phyloP scores from a whole-genome alignment of 257 asterid genomes.

The Galeopsis tetrahit region DNA sequence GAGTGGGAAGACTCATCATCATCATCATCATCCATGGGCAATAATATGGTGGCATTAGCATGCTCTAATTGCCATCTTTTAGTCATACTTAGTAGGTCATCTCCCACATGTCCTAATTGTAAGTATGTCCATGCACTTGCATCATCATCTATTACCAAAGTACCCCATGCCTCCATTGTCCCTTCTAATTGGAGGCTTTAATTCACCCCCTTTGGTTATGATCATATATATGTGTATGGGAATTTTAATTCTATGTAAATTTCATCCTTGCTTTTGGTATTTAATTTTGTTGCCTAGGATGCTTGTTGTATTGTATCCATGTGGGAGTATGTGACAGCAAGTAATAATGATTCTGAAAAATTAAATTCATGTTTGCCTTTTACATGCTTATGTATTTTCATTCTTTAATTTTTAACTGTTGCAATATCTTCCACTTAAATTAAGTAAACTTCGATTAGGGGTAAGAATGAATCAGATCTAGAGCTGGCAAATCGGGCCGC shows the following conservation, averaged over 20 bases:
- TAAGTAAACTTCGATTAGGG: too few species aligned
- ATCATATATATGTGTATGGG: background rate
- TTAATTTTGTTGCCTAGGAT: conserved; percentile 3
- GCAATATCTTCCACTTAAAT: background rate
- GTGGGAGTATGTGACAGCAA: background rate
- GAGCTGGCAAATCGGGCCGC: too few species aligned
- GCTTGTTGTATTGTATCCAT: background rate
- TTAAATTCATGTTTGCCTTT: background rate
- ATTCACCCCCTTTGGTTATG: background rate
- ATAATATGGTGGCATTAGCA: conserved; percentile 56
- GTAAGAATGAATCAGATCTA: too few species aligned
- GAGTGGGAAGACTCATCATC: conserved; percentile 23
- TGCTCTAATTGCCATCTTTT: conserved; percentile 68
- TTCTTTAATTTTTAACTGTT: background rate
- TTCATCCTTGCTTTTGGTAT: background rate
- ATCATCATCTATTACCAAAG: conserved; percentile 22
- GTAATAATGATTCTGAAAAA: background rate
- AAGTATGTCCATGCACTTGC: conserved; percentile 58
- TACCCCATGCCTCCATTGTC: conserved; percentile 11
- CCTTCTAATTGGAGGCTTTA: conserved; percentile 28
- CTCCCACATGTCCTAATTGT: conserved; percentile 69
- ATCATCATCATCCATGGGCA: conserved; percentile 22
- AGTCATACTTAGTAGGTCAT: conserved; percentile 53
- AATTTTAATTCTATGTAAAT: conserved; percentile 21
- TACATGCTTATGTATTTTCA: background rate